Conservation (phyloP, 202 grass and related monocot species). For the Digitaria exilis region DNA sequence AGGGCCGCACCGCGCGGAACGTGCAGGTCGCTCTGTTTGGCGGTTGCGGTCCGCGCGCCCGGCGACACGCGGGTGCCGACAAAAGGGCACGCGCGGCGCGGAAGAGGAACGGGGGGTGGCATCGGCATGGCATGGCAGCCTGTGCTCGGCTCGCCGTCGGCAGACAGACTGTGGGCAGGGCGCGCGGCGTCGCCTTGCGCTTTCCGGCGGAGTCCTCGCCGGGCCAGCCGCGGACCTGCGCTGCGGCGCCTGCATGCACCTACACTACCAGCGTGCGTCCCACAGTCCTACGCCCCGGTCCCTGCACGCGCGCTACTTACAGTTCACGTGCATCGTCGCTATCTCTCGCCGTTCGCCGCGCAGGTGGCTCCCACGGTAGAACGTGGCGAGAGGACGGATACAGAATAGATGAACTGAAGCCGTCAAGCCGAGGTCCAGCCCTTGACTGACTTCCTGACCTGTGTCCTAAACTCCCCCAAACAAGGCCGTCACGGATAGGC, state of each 20-base stretch:
- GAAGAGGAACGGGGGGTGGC: background rate
- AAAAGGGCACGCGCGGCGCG: background rate
- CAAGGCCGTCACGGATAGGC: too few relatives aligned
- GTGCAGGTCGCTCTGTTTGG: background rate
- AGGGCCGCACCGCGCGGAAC: background rate
- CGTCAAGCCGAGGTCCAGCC: too few relatives aligned
- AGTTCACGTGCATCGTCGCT: background rate
- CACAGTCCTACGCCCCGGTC: too few relatives aligned
- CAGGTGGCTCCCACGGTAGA: background rate
- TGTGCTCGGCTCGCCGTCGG: background rate
- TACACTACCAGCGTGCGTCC: background rate
- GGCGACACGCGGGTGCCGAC: background rate
- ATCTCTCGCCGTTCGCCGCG: background rate
- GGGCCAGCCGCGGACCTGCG: background rate
- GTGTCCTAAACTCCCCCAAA: too few relatives aligned
- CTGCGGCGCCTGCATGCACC: background rate
- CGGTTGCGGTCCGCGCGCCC: background rate
- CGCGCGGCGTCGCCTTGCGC: conserved; percentile 14
- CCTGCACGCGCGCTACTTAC: background rate
- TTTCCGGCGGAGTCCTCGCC: conserved; percentile 6
- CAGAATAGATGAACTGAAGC: background rate
- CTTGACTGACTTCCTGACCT: too few relatives aligned
- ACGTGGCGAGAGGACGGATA: background rate
- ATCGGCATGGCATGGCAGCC: too few relatives aligned
- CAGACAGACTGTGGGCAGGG: background rate